A percentile compares a stretch with the other conserved stretches of the same genome.
Conservation (phyloP, 2,329 filamentous ascomycete genomes). For the Penicillium decumbens region DNA sequence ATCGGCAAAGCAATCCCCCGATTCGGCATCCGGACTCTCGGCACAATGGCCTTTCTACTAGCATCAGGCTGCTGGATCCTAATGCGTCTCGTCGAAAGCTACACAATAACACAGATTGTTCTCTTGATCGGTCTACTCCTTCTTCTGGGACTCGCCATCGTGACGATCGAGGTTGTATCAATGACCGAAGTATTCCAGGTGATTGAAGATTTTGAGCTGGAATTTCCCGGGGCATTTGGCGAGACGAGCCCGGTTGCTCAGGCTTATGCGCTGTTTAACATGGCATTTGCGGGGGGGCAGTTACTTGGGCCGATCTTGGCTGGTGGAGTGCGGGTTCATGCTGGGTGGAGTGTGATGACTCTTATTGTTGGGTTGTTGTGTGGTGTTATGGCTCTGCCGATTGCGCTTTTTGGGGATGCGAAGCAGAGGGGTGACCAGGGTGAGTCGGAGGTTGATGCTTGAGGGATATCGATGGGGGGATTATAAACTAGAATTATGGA, state of each 20-base stretch:
- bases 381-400: slow-evolving; percentile 23
- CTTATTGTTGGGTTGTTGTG: slow-evolving; percentile 25
- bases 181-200: slow-evolving; percentile 64
- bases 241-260: slow-evolving; percentile 55
- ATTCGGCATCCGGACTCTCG: slow-evolving; percentile 59
- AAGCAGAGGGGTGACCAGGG: not conserved
- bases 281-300: slow-evolving; percentile 57
- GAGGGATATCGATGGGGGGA: not conserved
- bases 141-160: slow-evolving; percentile 54
- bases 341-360: slow-evolving; percentile 28
- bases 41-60: slow-evolving; percentile 51
- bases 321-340: slow-evolving; percentile 35
- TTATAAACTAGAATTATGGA: not conserved
- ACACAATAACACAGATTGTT: slow-evolving; percentile 57
- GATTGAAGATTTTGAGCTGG: slow-evolving; percentile 53
- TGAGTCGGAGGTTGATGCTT: not conserved
- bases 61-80: slow-evolving; percentile 57
- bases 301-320: slow-evolving; percentile 56
- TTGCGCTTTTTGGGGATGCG: slow-evolving; percentile 11
- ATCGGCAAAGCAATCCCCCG: slow-evolving; percentile 31
- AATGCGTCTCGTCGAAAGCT: slow-evolving; percentile 56
- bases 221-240: slow-evolving; percentile 64
- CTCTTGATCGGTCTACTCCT: slow-evolving; percentile 60
- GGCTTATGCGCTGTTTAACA: slow-evolving; percentile 58
- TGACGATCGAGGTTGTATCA: slow-evolving; percentile 57